Percentiles rank a stretch among this genome's conserved stretches.
phyloP scores from a whole-genome alignment of 2,329 filamentous ascomycete genomes.

The Dactylellina drechsleri region DNA sequence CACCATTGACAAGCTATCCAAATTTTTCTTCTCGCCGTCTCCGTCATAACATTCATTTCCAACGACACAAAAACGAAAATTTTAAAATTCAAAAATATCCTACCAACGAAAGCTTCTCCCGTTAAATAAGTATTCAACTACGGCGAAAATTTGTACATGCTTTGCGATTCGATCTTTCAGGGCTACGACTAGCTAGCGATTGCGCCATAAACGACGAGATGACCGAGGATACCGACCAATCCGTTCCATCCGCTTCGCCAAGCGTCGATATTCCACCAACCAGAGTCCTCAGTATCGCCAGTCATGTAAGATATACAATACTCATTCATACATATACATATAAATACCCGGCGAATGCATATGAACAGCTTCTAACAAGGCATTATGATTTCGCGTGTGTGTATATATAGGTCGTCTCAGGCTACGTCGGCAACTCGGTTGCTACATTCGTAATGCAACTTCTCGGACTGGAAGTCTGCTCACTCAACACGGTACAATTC shows the following conservation, averaged over 20 bases:
- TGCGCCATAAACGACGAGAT: slow-evolving; percentile 13
- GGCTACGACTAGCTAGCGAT: neutral
- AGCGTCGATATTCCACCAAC: slow-evolving; percentile 40
- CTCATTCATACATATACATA: neutral
- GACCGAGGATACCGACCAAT: slow-evolving; percentile 27
- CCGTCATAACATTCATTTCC: neutral
- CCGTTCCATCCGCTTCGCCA: slow-evolving; percentile 17
- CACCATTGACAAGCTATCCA: too few relatives aligned
- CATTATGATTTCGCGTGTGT: too few relatives aligned
- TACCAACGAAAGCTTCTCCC: neutral
- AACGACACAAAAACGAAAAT: neutral
- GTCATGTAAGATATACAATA: slow-evolving; percentile 32
- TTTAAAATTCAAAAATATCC: neutral
- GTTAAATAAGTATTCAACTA: too few relatives aligned
- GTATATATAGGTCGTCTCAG: slow-evolving; percentile 63
- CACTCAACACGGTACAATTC: slow-evolving; percentile 96
- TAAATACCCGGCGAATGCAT: neutral
- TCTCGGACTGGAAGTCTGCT: slow-evolving; percentile 90
- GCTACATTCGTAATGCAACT: slow-evolving; percentile 94
- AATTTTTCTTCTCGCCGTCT: too few relatives aligned
- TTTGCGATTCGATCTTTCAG: slow-evolving; percentile 1
- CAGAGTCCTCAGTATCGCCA: slow-evolving; percentile 50
- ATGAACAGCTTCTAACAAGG: neutral
- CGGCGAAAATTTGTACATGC: slow-evolving; percentile 16
- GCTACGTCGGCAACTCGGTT: slow-evolving; percentile 98